Evolutionary conservation across 163 green algal species (phyloP), one percentile per base, ranked within the genome.

Genomic region (Chlamydomonas reinhardtii): DNA sequence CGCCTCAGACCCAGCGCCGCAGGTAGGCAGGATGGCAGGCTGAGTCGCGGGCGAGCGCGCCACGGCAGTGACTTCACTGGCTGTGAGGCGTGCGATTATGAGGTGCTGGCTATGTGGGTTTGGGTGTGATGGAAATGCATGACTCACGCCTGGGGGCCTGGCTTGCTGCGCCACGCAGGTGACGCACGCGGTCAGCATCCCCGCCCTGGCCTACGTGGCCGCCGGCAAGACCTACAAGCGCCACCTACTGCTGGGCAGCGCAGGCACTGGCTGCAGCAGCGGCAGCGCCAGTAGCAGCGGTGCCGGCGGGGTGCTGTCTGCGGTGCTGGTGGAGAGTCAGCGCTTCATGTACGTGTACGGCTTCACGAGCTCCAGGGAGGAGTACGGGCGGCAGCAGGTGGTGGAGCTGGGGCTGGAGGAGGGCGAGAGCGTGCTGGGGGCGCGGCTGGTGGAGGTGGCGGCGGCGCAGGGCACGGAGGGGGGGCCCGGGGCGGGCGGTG

Each of bases 271-370:
- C 24, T 37, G 52, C 43, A 43, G 75, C 74, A 71, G 75, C 35
- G 61, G 34, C n/a, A 62, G 65, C 19, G 31, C 16, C 37, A 14
- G 25, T 4, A 56, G 76, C 31, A 48, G 39, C 39, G 39, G 5
- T 8, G 39, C 5, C 39, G 52, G 43, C 66, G 68, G 78, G 12
- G 35, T 31, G 76, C 5, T n/a, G 9, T 78, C 79, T 22, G 89
- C 85, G 15, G 91, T 91, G 69, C 89, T 94, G n/a, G 86, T 94
- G 59, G 91, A 94, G 71, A 84, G 75, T 34, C 64, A 78, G 64
- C 86, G 87, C 68, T 94, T 92, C 75, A 80, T 84, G 52, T 94
- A 92, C 71, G 59, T 92, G 56, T 94, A 94, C 75, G 89, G 86
- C 62, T 27, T 20, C 17, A 85, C 79, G 11, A 2, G 48, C 11